Evolutionary conservation across 192 early-diverging fungal genomes (phyloP).

Genomic region (Phlyctochytrium bullatum): DNA sequence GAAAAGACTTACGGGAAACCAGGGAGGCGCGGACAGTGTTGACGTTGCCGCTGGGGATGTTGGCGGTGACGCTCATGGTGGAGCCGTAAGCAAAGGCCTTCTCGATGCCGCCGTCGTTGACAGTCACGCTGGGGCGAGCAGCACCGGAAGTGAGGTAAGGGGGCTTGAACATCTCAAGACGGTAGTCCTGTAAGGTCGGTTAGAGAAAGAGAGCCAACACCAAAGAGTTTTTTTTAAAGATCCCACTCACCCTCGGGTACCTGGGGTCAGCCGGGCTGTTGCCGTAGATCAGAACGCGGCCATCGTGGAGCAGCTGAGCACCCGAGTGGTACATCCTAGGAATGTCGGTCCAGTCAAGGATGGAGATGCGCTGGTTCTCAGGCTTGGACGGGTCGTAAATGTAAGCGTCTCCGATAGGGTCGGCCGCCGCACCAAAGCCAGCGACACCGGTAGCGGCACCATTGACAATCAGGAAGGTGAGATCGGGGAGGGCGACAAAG

Average conservation of each 20-base stretch:
- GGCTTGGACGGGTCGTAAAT: slow-evolving; percentile 52
- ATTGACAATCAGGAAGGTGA: slow-evolving; percentile 50
- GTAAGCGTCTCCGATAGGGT: slow-evolving; percentile 45
- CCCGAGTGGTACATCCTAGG: slow-evolving; percentile 62
- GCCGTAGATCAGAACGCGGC: slow-evolving; percentile 56
- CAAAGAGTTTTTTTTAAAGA: too few species aligned
- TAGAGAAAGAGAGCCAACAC: too few species aligned
- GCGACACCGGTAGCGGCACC: slow-evolving; percentile 52
- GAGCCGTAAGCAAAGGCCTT: not conserved
- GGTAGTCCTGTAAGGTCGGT: slow-evolving; percentile 13
- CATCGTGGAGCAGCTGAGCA: slow-evolving; percentile 45
- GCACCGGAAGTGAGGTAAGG: slow-evolving; percentile 31
- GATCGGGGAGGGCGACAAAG: slow-evolving; percentile 44
- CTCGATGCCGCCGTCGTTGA: not conserved
- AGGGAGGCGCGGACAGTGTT: not conserved
- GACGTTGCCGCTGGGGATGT: not conserved
- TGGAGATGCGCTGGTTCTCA: slow-evolving; percentile 36
- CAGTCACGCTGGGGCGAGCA: too few species aligned
- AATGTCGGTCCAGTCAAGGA: slow-evolving; percentile 47
- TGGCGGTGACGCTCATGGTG: not conserved
- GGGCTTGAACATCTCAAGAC: slow-evolving; percentile 21
- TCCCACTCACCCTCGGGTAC: not conserved
- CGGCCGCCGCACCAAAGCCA: slow-evolving; percentile 32
- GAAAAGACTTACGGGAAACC: slow-evolving; percentile 1
- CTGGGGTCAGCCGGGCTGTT: slow-evolving; percentile 61